Evolutionary conservation across 2,329 filamentous ascomycete species (phyloP).

Genomic region (Thielaviopsis musarum): DNA sequence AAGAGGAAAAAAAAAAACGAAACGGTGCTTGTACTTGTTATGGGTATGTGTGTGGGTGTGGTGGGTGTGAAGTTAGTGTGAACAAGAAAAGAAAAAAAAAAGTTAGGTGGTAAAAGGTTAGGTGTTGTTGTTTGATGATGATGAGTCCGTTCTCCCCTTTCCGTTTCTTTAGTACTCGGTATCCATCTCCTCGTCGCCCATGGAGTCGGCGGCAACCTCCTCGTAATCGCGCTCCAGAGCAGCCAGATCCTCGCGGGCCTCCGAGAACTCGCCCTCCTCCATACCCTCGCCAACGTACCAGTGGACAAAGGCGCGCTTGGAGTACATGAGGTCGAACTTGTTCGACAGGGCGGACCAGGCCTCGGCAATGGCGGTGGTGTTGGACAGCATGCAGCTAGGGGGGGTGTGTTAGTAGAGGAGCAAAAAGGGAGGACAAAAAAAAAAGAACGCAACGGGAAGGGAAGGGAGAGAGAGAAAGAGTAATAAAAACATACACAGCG

Average conservation of each 20-base stretch:
- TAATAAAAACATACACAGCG: constrained; percentile 58
- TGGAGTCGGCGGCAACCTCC: constrained; percentile 88
- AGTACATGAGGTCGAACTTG: constrained; percentile 99
- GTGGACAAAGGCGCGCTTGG: constrained; percentile 98
- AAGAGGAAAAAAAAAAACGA: background rate
- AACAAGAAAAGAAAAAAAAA: background rate
- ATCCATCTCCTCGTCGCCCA: constrained; percentile 74
- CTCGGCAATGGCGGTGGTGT: constrained; percentile 97
- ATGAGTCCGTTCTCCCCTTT: background rate
- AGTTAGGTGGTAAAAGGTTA: background rate
- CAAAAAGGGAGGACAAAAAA: constrained; percentile 11
- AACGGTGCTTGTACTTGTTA: background rate
- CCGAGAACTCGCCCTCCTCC: constrained; percentile 99
- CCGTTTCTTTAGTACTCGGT: constrained; percentile 62
- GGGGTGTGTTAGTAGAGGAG: constrained; percentile 13
- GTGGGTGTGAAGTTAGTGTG: background rate
- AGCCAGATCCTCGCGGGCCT: constrained; percentile 95
- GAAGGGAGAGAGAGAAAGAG: background rate
- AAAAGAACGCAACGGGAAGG: too few species aligned
- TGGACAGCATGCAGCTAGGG: constrained; percentile 83
- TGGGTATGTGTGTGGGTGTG: background rate
- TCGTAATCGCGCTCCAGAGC: constrained; percentile 97
- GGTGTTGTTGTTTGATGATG: background rate
- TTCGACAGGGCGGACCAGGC: constrained; percentile 90
- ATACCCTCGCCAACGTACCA: constrained; percentile 99